Percentiles rank a stretch among this genome's conserved stretches.
Evolutionary conservation across 2,329 filamentous ascomycete species (phyloP).

Genomic region (Trichoderma aggressivum): DNA sequence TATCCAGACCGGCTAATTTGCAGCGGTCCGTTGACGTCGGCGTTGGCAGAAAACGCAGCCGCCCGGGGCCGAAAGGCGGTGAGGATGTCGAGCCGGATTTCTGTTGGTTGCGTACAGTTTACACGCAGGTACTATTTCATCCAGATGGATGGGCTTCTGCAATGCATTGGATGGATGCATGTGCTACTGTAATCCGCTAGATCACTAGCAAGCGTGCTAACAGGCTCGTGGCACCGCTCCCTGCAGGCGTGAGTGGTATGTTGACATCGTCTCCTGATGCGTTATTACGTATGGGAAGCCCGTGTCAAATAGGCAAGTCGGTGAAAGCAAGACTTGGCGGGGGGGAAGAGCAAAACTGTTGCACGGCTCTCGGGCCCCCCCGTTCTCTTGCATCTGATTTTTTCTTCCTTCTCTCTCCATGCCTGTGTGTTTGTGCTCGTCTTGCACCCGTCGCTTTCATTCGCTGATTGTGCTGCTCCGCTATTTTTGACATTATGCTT

Average conservation of each 20-base stretch:
- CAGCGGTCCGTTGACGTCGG: slow-evolving; percentile 16
- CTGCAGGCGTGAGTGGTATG: background rate
- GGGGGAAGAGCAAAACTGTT: background rate
- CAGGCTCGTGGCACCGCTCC: background rate
- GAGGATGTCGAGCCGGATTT: background rate
- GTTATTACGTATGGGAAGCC: background rate
- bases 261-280: background rate
- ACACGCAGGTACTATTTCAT: too few species aligned
- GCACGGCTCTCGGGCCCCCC: background rate
- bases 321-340: background rate
- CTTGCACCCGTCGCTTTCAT: background rate
- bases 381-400: background rate
- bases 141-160: background rate
- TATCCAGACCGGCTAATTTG: slow-evolving; percentile 10
- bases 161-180: background rate
- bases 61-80: slow-evolving; percentile 16
- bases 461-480: background rate
- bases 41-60: slow-evolving; percentile 8
- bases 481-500: background rate
- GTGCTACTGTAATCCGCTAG: background rate
- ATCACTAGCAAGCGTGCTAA: background rate
- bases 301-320: background rate
- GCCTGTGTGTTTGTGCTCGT: background rate
- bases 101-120: too few species aligned
- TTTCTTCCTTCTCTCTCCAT: background rate